Percentiles rank a stretch among this genome's conserved stretches.
phyloP scores from a whole-genome alignment of 2,329 filamentous ascomycete species.

The Clonostachys solani region DNA sequence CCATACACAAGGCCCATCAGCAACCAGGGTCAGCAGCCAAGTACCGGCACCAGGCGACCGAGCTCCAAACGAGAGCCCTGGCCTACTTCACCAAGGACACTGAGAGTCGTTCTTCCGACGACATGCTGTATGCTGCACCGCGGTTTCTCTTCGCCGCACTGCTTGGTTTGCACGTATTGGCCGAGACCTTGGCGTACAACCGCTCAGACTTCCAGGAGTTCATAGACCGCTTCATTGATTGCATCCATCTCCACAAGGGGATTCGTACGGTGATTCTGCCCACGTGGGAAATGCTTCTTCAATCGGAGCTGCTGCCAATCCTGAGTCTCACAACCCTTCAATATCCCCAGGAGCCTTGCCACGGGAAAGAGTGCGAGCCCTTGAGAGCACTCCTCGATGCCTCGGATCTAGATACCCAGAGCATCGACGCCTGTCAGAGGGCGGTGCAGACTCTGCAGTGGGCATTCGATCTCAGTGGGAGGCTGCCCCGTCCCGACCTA shows the following conservation, averaged over 20 bases:
- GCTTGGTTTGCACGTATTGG: conserved; percentile 41
- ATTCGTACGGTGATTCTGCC: conserved; percentile 28
- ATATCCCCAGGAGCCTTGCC: conserved; percentile 4
- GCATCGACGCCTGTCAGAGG: conserved; percentile 17
- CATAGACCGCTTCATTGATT: conserved; percentile 33
- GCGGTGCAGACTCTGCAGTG: conserved; percentile 22
- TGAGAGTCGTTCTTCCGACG: conserved; percentile 10
- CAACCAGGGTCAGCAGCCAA: conserved; percentile 7
- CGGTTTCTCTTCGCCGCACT: conserved; percentile 38
- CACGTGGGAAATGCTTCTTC: conserved; percentile 25
- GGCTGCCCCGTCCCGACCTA: conserved; percentile 11
- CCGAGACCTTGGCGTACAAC: conserved; percentile 36
- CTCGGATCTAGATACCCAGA: conserved; percentile 12
- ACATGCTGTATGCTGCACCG: conserved; percentile 23
- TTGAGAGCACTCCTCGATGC: conserved; percentile 20
- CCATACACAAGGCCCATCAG: conserved; percentile 27
- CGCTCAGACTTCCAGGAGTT: conserved; percentile 29
- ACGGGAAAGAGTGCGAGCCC: conserved; percentile 16
- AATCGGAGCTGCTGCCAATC: conserved; percentile 23
- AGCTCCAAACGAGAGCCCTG: conserved; percentile 38
- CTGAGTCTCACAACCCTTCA: conserved; percentile 12
- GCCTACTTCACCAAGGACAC: conserved; percentile 26
- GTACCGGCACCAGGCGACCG: conserved; percentile 31
- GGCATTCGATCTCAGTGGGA: conserved; percentile 23
- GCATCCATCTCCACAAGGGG: conserved; percentile 35